Percentiles rank a stretch among this genome's conserved stretches.
Conservation (phyloP, 257 asterid genomes). For the Fraxinus americana region DNA sequence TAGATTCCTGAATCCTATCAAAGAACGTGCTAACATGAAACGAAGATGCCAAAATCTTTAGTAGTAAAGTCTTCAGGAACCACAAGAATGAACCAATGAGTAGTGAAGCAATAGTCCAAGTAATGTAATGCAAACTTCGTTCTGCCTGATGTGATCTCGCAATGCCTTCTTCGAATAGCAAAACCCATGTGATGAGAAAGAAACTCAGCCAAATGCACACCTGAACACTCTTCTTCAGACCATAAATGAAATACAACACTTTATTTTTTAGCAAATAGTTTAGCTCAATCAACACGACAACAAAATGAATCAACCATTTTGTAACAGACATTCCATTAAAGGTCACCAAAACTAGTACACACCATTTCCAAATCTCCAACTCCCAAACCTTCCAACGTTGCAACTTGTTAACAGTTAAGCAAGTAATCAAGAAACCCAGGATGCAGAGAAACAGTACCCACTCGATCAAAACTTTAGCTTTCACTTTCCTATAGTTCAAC, state of each 20-base stretch:
- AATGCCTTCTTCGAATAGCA: conserved; percentile 48
- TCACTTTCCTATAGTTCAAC: conserved; percentile 61
- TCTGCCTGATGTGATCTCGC: conserved; percentile 31
- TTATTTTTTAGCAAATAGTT: conserved; percentile 69
- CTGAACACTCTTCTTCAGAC: conserved; percentile 71
- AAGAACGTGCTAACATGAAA: conserved; percentile 80
- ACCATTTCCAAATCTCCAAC: conserved; percentile 71
- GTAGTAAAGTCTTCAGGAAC: conserved; percentile 70
- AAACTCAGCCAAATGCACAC: conserved; percentile 60
- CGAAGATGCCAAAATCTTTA: conserved; percentile 76
- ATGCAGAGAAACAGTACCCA: conserved; percentile 64
- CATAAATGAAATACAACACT: conserved; percentile 73
- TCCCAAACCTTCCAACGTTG: conserved; percentile 45
- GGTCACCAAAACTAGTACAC: conserved; percentile 67
- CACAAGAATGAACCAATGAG: conserved; percentile 73
- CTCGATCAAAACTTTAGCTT: conserved; percentile 56
- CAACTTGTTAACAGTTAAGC: conserved; percentile 51
- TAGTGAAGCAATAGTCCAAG: conserved; percentile 64
- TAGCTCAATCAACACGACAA: conserved; percentile 69
- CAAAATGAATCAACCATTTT: conserved; percentile 55
- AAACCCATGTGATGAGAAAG: conserved; percentile 71
- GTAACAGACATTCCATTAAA: conserved; percentile 75
- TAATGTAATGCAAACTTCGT: conserved; percentile 53
- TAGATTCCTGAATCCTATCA: conserved; percentile 78
- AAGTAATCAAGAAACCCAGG: conserved; percentile 55